These are phyloP conservation scores for Chlorella sp. DNA, from an alignment of 139 green algal species.

Conservation along the genomic window DNA sequence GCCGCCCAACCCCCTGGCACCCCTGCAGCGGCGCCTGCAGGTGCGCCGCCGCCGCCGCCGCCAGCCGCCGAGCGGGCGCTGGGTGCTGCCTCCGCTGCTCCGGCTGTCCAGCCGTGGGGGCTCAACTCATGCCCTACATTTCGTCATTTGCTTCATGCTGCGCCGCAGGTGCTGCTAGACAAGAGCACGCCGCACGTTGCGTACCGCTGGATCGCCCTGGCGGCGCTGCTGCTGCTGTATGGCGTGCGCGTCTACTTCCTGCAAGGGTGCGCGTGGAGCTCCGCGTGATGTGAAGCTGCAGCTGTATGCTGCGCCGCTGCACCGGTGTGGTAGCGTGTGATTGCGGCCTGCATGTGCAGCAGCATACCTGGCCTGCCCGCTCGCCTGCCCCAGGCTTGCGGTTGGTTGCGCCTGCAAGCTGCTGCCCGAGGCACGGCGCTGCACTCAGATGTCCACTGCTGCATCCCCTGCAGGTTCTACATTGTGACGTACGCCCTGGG, in stretches of 20 bases:
- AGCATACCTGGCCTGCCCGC: not conserved
- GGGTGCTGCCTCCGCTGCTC: no score
- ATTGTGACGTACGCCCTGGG: slow-evolving; percentile 98
- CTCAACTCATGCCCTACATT: not conserved
- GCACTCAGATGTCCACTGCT: not conserved
- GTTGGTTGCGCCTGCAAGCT: no score
- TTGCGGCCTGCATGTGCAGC: not conserved
- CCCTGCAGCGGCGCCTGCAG: slow-evolving; percentile 6
- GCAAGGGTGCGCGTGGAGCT: slow-evolving; percentile 20
- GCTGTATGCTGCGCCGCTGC: not conserved
- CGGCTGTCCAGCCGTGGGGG: not conserved
- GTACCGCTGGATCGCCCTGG: slow-evolving; percentile 75
- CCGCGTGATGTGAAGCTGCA: not conserved
- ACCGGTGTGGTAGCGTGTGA: not conserved
- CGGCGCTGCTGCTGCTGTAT: slow-evolving; percentile 77
- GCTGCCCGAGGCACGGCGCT: no score
- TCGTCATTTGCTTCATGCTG: not conserved
- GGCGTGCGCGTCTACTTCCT: slow-evolving; percentile 80
- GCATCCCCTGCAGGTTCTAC: slow-evolving; percentile 80
- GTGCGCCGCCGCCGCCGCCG: slow-evolving; percentile 16
- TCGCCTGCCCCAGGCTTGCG: no score
- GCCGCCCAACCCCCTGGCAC: slow-evolving; percentile 16
- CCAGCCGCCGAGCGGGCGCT: not conserved
- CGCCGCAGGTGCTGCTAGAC: slow-evolving; percentile 83
- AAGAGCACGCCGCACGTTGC: slow-evolving; percentile 74